Conservation (phyloP, 2,329 filamentous ascomycete species). For the Lomentospora prolificans region DNA sequence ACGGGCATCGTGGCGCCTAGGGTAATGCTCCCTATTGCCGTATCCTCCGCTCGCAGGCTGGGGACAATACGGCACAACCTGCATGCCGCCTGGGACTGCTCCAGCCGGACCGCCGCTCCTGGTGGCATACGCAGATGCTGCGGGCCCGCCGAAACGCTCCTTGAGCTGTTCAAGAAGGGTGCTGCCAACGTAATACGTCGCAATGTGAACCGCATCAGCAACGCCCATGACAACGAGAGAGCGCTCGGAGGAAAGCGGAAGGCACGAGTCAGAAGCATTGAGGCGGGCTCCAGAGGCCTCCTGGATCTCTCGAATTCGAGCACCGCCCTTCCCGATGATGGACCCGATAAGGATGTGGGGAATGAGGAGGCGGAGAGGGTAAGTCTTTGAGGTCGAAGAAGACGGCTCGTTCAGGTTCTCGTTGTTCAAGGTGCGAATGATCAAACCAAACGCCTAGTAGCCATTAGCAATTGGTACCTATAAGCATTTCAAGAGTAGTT, state of each 20-base stretch:
- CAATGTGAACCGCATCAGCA: constrained; percentile 96
- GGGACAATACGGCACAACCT: constrained; percentile 95
- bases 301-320: constrained; percentile 95
- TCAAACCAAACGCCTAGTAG: constrained; percentile 80
- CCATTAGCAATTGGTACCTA: constrained; percentile 15
- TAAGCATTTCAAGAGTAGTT: neutral
- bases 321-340: constrained; percentile 95
- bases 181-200: constrained; percentile 96
- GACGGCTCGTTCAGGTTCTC: constrained; percentile 83
- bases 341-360: constrained; percentile 96
- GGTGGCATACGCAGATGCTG: constrained; percentile 94
- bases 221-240: constrained; percentile 98
- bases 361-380: constrained; percentile 87
- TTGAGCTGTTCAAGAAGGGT: constrained; percentile 97
- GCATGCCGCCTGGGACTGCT: constrained; percentile 93
- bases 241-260: constrained; percentile 90
- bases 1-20: constrained; percentile 61
- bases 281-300: constrained; percentile 93
- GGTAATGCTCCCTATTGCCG: constrained; percentile 79
- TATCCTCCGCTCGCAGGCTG: constrained; percentile 79
- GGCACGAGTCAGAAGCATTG: constrained; percentile 90
- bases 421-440: constrained; percentile 96
- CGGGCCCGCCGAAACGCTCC: constrained; percentile 89
- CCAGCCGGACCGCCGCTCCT: constrained; percentile 88
- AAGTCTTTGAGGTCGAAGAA: constrained; percentile 90